Conservation (phyloP, 345 rosid genomes). For the Eucalyptus sp. region DNA sequence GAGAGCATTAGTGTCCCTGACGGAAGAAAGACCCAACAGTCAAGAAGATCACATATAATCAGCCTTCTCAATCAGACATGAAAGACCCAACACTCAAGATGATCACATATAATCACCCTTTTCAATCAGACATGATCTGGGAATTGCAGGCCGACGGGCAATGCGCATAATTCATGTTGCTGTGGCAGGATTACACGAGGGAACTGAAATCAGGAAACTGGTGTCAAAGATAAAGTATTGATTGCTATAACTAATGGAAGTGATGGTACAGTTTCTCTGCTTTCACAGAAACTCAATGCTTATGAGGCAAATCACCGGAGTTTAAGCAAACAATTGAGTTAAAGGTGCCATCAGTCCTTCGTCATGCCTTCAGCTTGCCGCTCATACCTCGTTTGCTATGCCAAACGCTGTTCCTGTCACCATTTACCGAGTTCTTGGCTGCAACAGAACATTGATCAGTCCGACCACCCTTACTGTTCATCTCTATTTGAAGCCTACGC, state of each 20-base stretch:
- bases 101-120: not conserved
- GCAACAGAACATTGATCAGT: slow-evolving; percentile 59
- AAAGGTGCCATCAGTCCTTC: not conserved
- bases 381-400: slow-evolving; percentile 49
- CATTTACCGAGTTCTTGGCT: slow-evolving; percentile 59
- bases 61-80: not conserved
- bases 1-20: not conserved
- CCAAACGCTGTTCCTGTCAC: slow-evolving; percentile 47
- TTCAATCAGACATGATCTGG: not conserved
- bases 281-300: not conserved
- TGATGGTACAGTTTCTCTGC: not conserved
- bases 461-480: slow-evolving; percentile 43
- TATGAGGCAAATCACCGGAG: not conserved
- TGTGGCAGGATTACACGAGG: not conserved
- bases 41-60: not conserved
- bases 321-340: not conserved
- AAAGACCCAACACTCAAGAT: not conserved
- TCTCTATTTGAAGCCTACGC: slow-evolving; percentile 54
- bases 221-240: not conserved
- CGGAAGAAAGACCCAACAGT: not conserved
- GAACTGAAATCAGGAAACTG: not conserved
- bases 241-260: not conserved
- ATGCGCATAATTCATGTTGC: not conserved
- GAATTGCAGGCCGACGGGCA: no score
- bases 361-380: slow-evolving; percentile 56